Conservation (phyloP, 768 basidiomycete species). For the Kwoniella mangroviensis region DNA sequence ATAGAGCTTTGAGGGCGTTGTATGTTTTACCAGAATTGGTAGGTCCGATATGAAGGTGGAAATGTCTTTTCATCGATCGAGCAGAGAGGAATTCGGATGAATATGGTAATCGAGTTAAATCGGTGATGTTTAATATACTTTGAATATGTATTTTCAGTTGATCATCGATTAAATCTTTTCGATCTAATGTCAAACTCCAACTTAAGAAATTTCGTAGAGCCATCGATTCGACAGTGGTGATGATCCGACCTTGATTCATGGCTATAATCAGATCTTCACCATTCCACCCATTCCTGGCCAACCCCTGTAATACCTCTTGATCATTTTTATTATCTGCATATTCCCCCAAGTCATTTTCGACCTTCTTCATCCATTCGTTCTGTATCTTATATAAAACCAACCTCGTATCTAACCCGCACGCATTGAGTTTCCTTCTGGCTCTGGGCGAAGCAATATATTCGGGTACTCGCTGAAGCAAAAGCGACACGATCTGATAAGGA, state of each 20-base stretch:
- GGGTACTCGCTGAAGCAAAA: slow-evolving; percentile 29
- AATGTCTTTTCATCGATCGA: slow-evolving; percentile 69
- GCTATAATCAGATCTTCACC: slow-evolving; percentile 32
- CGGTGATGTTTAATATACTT: slow-evolving; percentile 34
- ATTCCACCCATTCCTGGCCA: slow-evolving; percentile 33
- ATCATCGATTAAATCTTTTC: background rate
- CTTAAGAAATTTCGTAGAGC: slow-evolving; percentile 40
- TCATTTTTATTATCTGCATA: slow-evolving; percentile 4
- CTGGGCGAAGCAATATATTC: slow-evolving; percentile 34
- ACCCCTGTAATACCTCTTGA: slow-evolving; percentile 13
- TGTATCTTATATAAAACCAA: background rate
- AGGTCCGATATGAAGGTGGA: slow-evolving; percentile 95
- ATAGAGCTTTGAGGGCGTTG: slow-evolving; percentile 84
- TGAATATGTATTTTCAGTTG: slow-evolving; percentile 26
- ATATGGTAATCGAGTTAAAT: slow-evolving; percentile 46
- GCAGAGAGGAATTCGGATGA: slow-evolving; percentile 40
- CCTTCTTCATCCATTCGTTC: slow-evolving; percentile 14
- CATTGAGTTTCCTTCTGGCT: slow-evolving; percentile 22
- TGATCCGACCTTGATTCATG: slow-evolving; percentile 36
- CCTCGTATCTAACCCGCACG: slow-evolving; percentile 29
- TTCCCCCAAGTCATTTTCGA: slow-evolving; percentile 13
- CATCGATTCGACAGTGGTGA: slow-evolving; percentile 38
- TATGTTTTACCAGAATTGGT: slow-evolving; percentile 98
- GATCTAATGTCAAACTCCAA: slow-evolving; percentile 4
- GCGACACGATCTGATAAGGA: slow-evolving; percentile 13